A percentile compares a stretch with the other conserved stretches of the same genome.
These are phyloP conservation scores for Hirschfeldia incana DNA, from an alignment of 345 rosid species.

Conservation along the genomic window DNA sequence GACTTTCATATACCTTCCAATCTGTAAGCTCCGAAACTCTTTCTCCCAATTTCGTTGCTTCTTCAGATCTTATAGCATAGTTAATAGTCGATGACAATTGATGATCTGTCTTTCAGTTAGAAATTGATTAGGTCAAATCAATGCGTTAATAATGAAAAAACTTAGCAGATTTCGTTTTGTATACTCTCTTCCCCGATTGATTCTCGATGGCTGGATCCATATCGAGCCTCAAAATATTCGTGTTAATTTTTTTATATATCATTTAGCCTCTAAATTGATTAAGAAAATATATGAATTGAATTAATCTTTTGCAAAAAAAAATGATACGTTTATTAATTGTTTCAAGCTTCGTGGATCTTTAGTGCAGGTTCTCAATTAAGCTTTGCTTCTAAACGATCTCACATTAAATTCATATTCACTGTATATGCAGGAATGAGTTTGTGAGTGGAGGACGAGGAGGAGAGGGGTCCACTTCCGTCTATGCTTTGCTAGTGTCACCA, in stretches of 20 bases:
- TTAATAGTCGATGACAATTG: background rate
- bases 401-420: background rate
- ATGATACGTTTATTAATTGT: background rate
- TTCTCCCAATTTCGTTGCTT: background rate
- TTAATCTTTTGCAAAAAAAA: no score
- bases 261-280: no score
- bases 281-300: no score
- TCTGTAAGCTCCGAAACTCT: background rate
- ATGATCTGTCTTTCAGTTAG: background rate
- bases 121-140: background rate
- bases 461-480: background rate
- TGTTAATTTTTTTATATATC: no score
- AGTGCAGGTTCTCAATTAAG: background rate
- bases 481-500: no score
- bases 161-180: background rate
- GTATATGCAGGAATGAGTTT: conserved; percentile 20
- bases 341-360: background rate
- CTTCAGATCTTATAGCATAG: conserved; percentile 2
- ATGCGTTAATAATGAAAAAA: background rate
- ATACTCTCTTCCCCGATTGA: background rate
- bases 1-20: conserved; percentile 8
- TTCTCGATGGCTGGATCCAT: background rate
- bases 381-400: conserved; percentile 2
- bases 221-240: background rate
- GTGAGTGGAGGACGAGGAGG: background rate